phyloP scores from a whole-genome alignment of 306 rosid species.

The Dicorynia guianensis region DNA sequence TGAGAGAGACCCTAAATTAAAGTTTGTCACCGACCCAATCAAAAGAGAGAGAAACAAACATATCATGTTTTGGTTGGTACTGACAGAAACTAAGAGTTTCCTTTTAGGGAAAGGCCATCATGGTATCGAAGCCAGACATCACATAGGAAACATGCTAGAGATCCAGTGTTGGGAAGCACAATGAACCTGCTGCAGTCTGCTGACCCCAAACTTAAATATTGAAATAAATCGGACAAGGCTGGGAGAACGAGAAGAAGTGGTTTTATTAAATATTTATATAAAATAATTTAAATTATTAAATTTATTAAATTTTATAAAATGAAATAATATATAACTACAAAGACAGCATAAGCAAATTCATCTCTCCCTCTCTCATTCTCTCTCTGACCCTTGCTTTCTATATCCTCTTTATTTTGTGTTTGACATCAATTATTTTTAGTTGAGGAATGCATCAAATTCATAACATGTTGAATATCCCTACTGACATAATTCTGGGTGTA shows the following conservation, averaged over 20 bases:
- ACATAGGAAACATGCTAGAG: constrained; percentile 58
- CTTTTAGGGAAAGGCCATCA: constrained; percentile 50
- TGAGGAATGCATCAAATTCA: constrained; percentile 31
- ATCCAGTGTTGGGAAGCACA: constrained; percentile 45
- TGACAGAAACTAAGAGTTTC: constrained; percentile 41
- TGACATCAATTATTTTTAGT: constrained; percentile 8
- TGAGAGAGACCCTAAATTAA: background rate
- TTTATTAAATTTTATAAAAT: too few relatives aligned
- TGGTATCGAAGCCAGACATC: constrained; percentile 42
- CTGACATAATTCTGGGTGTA: constrained; percentile 30
- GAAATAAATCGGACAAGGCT: background rate
- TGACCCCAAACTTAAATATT: constrained; percentile 27
- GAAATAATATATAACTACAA: too few relatives aligned
- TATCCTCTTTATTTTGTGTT: constrained; percentile 3
- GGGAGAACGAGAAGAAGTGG: too few relatives aligned
- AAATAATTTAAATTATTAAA: too few relatives aligned
- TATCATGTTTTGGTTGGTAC: constrained; percentile 45
- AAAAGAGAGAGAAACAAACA: constrained; percentile 25
- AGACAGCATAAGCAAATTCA: background rate
- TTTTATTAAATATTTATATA: too few relatives aligned
- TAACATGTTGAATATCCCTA: constrained; percentile 31
- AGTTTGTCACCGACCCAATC: background rate
- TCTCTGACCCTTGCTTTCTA: background rate
- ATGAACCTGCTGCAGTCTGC: constrained; percentile 6
- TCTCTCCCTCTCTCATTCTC: background rate